These are phyloP conservation scores for Aspergillus neotritici DNA, from an alignment of 2,329 filamentous ascomycete species.

Conservation along the genomic window DNA sequence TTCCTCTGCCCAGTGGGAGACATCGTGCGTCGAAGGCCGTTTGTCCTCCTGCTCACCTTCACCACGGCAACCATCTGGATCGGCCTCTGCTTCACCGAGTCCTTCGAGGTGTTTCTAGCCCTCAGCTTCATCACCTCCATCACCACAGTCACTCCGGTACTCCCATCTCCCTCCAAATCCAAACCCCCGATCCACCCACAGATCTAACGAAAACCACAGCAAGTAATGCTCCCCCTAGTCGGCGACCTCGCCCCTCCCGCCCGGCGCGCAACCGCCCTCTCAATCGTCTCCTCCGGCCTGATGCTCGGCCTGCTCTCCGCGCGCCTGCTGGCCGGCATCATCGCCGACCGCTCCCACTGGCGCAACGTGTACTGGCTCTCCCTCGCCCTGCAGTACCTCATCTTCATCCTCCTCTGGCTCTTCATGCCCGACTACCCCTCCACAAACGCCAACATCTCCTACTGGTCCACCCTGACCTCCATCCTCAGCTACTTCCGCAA, in stretches of 20 bases:
- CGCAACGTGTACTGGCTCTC: constrained; percentile 73
- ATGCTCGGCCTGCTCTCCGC: constrained; percentile 72
- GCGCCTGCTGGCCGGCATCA: constrained; percentile 66
- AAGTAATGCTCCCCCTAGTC: constrained; percentile 73
- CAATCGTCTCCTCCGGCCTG: constrained; percentile 69
- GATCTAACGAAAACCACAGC: constrained; percentile 22
- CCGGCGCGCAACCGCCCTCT: constrained; percentile 63
- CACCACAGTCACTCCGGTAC: constrained; percentile 68
- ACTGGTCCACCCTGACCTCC: constrained; percentile 58
- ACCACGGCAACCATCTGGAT: constrained; percentile 65
- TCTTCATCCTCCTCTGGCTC: constrained; percentile 60
- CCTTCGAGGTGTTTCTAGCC: constrained; percentile 59
- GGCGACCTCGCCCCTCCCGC: constrained; percentile 68
- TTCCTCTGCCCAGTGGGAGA: constrained; percentile 74
- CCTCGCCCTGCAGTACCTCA: constrained; percentile 63
- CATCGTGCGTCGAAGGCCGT: constrained; percentile 59
- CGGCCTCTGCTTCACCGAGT: constrained; percentile 62
- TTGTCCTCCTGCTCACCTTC: constrained; percentile 62
- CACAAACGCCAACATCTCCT: constrained; percentile 62
- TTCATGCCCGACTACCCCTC: constrained; percentile 78
- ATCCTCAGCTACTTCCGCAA: constrained; percentile 60
- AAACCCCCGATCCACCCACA: neutral
- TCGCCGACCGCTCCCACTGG: constrained; percentile 70
- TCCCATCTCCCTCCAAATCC: neutral
- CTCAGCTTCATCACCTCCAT: constrained; percentile 69